Conservation (phyloP, 192 early-diverging fungal species). For the Oehlia diaphana region DNA sequence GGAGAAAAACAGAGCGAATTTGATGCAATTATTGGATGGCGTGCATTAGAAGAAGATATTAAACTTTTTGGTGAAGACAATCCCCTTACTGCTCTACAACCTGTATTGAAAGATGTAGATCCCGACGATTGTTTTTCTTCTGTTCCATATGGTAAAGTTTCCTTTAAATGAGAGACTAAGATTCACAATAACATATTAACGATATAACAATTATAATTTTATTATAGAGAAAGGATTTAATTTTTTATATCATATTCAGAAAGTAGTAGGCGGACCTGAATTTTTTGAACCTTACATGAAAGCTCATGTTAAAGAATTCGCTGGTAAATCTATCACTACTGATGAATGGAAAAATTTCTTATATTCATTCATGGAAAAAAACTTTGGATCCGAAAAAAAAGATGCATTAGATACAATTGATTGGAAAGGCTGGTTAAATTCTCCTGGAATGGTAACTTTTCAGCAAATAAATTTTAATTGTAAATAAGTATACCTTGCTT, state of each 20-base stretch:
- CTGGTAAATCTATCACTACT: constrained; percentile 86
- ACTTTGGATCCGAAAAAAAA: constrained; percentile 54
- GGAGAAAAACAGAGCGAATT: constrained; percentile 82
- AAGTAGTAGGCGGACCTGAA: constrained; percentile 76
- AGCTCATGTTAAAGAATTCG: constrained; percentile 78
- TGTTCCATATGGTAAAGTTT: constrained; percentile 75
- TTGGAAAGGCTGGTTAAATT: constrained; percentile 89
- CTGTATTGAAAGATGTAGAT: constrained; percentile 72
- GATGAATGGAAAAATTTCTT: constrained; percentile 85
- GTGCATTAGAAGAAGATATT: constrained; percentile 71
- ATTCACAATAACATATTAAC: background rate
- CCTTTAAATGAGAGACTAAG: background rate
- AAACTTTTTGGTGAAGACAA: constrained; percentile 64
- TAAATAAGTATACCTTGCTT: too few relatives aligned
- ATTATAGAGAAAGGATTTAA: constrained; percentile 90
- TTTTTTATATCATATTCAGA: constrained; percentile 86
- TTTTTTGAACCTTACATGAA: constrained; percentile 88
- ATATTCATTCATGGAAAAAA: constrained; percentile 73
- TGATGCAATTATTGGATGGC: constrained; percentile 80
- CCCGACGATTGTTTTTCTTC: constrained; percentile 80
- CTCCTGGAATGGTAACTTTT: constrained; percentile 76
- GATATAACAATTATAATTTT: constrained; percentile 27
- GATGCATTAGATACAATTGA: constrained; percentile 77
- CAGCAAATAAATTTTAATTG: background rate
- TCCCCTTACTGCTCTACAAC: constrained; percentile 70